Evolutionary conservation across 805 yeast species (phyloP).

Genomic region (Lachancea thermotolerans): DNA sequence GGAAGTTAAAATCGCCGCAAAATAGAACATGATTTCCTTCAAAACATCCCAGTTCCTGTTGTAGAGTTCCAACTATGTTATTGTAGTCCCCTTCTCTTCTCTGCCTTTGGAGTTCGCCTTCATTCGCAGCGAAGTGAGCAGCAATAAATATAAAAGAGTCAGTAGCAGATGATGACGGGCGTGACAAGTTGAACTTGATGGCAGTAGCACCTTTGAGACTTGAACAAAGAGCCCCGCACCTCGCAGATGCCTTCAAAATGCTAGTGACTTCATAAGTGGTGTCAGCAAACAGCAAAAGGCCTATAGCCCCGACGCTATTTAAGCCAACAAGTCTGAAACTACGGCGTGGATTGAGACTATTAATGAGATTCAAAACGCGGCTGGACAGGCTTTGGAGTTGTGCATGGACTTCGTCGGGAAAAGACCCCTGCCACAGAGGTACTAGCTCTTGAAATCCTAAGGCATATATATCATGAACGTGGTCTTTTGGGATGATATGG

Average conservation of each 20-base stretch:
- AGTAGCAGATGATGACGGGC: constrained; percentile 20
- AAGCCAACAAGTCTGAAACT: constrained; percentile 39
- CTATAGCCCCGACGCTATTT: constrained; percentile 52
- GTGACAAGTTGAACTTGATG: constrained; percentile 36
- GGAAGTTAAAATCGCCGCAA: constrained; percentile 82
- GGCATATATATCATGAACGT: constrained; percentile 38
- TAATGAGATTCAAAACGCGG: constrained; percentile 32
- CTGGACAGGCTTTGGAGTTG: constrained; percentile 35
- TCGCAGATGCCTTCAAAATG: constrained; percentile 31
- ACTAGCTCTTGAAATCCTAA: constrained; percentile 66
- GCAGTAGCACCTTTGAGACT: constrained; percentile 74
- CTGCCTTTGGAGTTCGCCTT: constrained; percentile 45
- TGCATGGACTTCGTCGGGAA: constrained; percentile 32
- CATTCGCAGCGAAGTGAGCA: constrained; percentile 74
- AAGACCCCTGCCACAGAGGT: constrained; percentile 48
- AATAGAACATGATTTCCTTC: constrained; percentile 64
- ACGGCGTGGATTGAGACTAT: constrained; percentile 29
- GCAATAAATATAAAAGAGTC: constrained; percentile 51
- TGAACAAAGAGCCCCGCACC: constrained; percentile 54
- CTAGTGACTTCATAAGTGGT: constrained; percentile 30
- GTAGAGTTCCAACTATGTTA: constrained; percentile 45
- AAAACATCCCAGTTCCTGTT: constrained; percentile 32
- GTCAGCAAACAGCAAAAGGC: constrained; percentile 42
- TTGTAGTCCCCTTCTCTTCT: constrained; percentile 49
- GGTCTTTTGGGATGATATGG: constrained; percentile 32